These are phyloP conservation scores for Diaporthe aspalathi DNA, from an alignment of 2,329 filamentous ascomycete species.

Conservation along the genomic window DNA sequence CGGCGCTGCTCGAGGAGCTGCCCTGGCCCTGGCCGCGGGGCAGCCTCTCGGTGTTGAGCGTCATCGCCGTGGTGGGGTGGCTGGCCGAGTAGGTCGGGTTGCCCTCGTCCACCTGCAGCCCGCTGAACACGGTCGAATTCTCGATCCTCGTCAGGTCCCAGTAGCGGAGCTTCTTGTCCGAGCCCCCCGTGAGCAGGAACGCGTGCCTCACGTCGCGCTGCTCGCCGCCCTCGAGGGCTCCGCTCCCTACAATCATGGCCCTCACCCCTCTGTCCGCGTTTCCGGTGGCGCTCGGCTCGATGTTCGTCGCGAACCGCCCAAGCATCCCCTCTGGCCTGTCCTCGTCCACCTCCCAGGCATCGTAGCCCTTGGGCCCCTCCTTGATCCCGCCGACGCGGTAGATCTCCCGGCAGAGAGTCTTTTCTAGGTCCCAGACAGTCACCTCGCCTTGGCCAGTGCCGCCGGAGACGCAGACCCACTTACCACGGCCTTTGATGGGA, in stretches of 20 bases:
- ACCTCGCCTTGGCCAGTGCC: constrained; percentile 90
- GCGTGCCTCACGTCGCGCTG: constrained; percentile 79
- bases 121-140: constrained; percentile 83
- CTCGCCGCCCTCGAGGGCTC: constrained; percentile 69
- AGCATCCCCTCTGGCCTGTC: constrained; percentile 90
- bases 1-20: constrained; percentile 46
- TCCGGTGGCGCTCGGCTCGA: constrained; percentile 69
- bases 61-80: constrained; percentile 71
- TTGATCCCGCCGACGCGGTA: constrained; percentile 77
- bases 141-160: constrained; percentile 89
- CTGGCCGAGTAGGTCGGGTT: constrained; percentile 78
- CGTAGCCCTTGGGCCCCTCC: constrained; percentile 74
- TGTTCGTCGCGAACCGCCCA: constrained; percentile 80
- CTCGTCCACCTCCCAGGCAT: constrained; percentile 90
- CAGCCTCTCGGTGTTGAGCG: constrained; percentile 73
- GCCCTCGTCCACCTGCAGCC: constrained; percentile 75
- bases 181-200: constrained; percentile 88
- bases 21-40: constrained; percentile 49
- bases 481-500: constrained; percentile 80
- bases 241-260: constrained; percentile 78
- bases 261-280: constrained; percentile 76
- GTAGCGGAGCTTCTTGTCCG: constrained; percentile 90
- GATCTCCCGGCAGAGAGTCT: constrained; percentile 86
- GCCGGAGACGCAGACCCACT: constrained; percentile 89
- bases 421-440: constrained; percentile 95